A percentile compares a stretch with the other conserved stretches of the same genome.
Conservation (phyloP, 116 monocot genomes). For the Trichopus zeylanicus region DNA sequence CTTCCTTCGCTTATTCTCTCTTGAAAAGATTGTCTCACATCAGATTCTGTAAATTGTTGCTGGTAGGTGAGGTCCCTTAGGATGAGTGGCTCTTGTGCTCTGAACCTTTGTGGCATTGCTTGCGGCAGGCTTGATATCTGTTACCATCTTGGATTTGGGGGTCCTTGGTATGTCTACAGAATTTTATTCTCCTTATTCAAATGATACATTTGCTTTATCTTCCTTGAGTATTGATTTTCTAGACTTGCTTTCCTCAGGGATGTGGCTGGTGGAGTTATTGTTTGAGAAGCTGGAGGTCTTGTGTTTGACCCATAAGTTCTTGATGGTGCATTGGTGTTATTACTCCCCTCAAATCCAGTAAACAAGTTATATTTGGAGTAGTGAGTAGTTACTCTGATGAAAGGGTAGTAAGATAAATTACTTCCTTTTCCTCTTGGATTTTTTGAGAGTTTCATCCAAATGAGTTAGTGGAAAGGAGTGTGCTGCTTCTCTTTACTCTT, state of each 20-base stretch:
- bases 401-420: too few relatives aligned
- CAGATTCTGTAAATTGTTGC: neutral
- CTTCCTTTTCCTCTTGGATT: too few relatives aligned
- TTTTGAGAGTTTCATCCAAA: too few relatives aligned
- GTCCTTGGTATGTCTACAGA: constrained; percentile 65
- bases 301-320: constrained; percentile 98
- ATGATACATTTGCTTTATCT: too few relatives aligned
- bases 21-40: neutral
- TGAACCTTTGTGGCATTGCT: constrained; percentile 89
- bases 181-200: neutral
- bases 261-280: constrained; percentile 84
- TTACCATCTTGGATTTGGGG: constrained; percentile 92
- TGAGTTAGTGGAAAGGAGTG: too few relatives aligned
- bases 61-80: constrained; percentile 85
- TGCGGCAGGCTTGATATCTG: constrained; percentile 94
- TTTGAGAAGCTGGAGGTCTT: constrained; percentile 83
- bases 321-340: too few relatives aligned
- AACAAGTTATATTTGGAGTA: too few relatives aligned
- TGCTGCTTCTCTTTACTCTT: too few relatives aligned
- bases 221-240: constrained; percentile 1
- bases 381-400: too few relatives aligned
- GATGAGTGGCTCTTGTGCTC: constrained; percentile 85
- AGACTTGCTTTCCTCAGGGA: constrained; percentile 56
- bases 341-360: too few relatives aligned
- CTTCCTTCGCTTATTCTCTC: neutral